Base-by-base conservation (phyloP, 306 rosid genomes). In the Medicago ruthenica region DNA sequence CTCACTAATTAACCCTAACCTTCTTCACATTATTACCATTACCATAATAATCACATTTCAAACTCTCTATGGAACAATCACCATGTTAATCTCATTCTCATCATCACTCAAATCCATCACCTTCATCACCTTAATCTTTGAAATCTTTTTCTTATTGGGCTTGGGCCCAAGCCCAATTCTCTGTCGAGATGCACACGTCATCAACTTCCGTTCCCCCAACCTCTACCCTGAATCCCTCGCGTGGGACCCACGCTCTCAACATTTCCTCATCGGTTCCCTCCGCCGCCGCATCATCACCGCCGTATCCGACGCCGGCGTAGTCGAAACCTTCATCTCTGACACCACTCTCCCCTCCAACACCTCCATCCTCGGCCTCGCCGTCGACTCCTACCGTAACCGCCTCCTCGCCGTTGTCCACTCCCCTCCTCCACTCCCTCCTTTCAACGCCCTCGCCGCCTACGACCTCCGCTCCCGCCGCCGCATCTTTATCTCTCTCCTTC, bases 391-490 rank as follows among this genome's bases (percentile, higher is more conserved):
- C 42, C 70, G 80, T 66, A 61, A 76, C 24, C 94, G 95, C 14
- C 84, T 94, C 67, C 91, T 91, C 64, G 90, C 89, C 41, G 92
- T 76, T 21, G 67, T 89, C 54, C 87, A 83, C 70, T 39, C 58
- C 57, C 21, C 68, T 83, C 64, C 77, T 1, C 85, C 88, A 0
- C 82, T 83, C 71, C 86, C 92, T 7, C 84, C 50, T 1, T 84
- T 92, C 85, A 74, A 84, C 83, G 95, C 97, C 47, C 86, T 93
- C 81, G 97, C 93, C 34, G 86, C 93, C 66, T 93, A 89, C 86
- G 88, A 93, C 80, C 90, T 89, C 76, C 74, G 55, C 5, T 74
- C 95, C 11, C 85, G 83, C 67, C 67, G 21, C 7, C 90, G 90
- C 6, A 17, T 91, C 73, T 91, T 89, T 82, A 85, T 93, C 34